Evolutionary conservation across 495 filamentous ascomycete genomes (phyloP), one percentile per base, ranked within the genome.

Genomic region (Aspergillus hancockii): DNA sequence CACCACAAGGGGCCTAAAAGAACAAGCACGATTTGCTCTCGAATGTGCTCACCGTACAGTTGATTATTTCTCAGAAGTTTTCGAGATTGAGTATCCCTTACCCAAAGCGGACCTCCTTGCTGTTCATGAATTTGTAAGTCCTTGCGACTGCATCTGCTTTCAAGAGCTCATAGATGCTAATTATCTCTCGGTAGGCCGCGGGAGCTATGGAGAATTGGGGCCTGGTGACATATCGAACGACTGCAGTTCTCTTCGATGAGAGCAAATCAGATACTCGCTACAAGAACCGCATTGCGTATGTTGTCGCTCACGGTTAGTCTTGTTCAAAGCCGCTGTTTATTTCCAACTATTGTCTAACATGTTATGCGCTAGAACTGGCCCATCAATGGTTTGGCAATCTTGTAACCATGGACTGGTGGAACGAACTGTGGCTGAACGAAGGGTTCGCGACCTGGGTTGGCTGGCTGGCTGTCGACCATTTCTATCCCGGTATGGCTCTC

Each of bases 301-400:
- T 97, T 31, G 92, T 97, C 19, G 90, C 91, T 7, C 92, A 96
- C 71, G 77, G 74, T 80, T 41, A 64, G 71, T 61, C 38, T 25
- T 28, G 8, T 16, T 32, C 49, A 34, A 19, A 56, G 41, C 8
- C 51, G 38, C 10, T 40, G 14, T 22, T 25, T 19, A 28, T 21
- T 21, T 49, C 18, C 16, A 32, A 31, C 43, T 60, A 32, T 67
- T 41, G 65, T 51, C 52, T 60, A 45, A 66, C 47, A 9, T 13
- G 21, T 6, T 10, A 50, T 58, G 4, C 13, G 0, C 45, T 32
- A 84, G 93, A 98, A 69, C 78, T 98, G 47, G 94, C 94, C 30
- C 94, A 98, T 72, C 94, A 98, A 76, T 98, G 94, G 94, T 98
- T 97, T 67, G 94, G 94, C 31, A 97, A 98, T 69, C 84, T 97